phyloP scores from a whole-genome alignment of 148 eudicot genomes.

The Dysphania ambrosioides region DNA sequence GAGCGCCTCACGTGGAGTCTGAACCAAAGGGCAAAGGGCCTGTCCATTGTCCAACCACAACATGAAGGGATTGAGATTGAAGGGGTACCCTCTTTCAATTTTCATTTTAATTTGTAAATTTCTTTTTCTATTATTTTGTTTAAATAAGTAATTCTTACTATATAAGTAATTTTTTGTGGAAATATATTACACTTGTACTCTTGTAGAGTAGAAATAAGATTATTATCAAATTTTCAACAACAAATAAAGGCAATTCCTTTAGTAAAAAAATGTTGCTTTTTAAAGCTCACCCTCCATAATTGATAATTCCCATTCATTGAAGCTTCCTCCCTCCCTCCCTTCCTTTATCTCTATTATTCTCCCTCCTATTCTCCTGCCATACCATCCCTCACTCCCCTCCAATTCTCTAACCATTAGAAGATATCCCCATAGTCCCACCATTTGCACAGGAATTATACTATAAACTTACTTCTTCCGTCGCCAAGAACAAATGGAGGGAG shows the following conservation, averaged over 20 bases:
- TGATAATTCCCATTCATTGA: conserved; percentile 90
- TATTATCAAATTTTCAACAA: conserved; percentile 36
- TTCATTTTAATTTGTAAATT: neutral
- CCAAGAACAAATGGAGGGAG: conserved; percentile 57
- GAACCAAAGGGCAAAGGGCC: conserved; percentile 52
- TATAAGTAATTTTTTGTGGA: no score
- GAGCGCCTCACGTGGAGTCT: conserved; percentile 85
- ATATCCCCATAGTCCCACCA: conserved; percentile 23
- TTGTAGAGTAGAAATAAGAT: no score
- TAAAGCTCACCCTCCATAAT: conserved; percentile 62
- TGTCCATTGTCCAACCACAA: conserved; percentile 60
- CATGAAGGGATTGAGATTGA: no score
- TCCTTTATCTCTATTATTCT: conserved; percentile 12
- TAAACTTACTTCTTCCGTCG: conserved; percentile 3
- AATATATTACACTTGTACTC: no score
- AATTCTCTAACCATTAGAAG: conserved; percentile 30
- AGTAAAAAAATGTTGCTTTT: conserved; percentile 39
- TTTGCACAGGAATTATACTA: conserved; percentile 3
- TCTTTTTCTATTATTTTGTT: no score
- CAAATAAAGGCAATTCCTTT: conserved; percentile 37
- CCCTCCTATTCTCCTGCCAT: conserved; percentile 1
- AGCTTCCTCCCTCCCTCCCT: conserved; percentile 42
- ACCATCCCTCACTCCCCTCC: conserved; percentile 5
- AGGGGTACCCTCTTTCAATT: neutral
- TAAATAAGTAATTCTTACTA: no score